Conservation (phyloP, 192 early-diverging fungal species). For the Entomortierella parvispora region DNA sequence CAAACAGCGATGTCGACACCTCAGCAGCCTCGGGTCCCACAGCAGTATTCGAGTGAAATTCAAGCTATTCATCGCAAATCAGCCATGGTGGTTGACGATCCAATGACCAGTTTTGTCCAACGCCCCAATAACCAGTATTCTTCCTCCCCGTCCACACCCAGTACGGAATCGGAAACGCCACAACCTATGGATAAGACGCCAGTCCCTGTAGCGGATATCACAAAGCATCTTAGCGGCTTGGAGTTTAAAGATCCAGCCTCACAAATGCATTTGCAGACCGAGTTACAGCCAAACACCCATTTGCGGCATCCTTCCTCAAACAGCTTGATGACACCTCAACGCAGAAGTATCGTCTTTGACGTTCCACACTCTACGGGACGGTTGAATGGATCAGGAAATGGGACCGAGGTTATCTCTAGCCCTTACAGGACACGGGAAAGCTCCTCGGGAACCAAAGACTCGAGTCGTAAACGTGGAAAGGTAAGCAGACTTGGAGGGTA, state of each 20-base stretch:
- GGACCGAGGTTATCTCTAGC: neutral
- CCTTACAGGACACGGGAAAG: constrained; percentile 6
- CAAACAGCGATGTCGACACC: neutral
- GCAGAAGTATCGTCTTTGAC: constrained; percentile 44
- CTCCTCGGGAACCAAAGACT: constrained; percentile 21
- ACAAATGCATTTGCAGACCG: neutral
- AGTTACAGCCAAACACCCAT: constrained; percentile 13
- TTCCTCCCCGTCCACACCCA: constrained; percentile 21
- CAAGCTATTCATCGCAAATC: constrained; percentile 24
- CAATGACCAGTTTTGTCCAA: constrained; percentile 20
- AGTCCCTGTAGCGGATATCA: constrained; percentile 45
- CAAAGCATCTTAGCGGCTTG: constrained; percentile 40
- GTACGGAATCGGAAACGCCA: constrained; percentile 21
- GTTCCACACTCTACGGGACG: constrained; percentile 3
- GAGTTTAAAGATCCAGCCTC: constrained; percentile 39
- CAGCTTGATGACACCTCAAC: constrained; percentile 11
- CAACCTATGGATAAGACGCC: constrained; percentile 12
- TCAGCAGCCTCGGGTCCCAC: constrained; percentile 19
- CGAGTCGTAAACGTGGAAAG: constrained; percentile 48
- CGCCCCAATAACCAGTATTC: constrained; percentile 20
- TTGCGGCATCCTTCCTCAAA: constrained; percentile 22
- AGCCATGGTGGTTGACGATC: constrained; percentile 14
- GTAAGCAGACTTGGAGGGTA: no score
- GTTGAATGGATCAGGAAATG: neutral
- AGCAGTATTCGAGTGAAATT: constrained; percentile 35